Conservation (phyloP, 306 rosid species). For the Castanea mollissima region DNA sequence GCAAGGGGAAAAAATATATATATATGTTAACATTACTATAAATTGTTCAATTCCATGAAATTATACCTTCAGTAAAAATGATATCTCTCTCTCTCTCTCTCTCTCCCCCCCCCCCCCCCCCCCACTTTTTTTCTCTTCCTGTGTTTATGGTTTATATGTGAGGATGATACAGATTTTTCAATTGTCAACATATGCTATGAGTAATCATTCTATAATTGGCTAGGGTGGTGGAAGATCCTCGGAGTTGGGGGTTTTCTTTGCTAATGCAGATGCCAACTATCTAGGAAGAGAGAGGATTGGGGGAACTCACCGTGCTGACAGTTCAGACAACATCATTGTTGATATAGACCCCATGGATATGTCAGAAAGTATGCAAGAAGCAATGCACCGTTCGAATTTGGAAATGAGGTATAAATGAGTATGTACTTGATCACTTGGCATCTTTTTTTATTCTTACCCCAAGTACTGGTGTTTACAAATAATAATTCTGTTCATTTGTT, state of each 20-base stretch:
- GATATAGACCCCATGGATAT: slow-evolving; percentile 91
- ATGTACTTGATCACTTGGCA: slow-evolving; percentile 25
- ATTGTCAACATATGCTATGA: not conserved
- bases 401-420: slow-evolving; percentile 80
- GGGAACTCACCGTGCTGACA: slow-evolving; percentile 44
- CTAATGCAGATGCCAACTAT: slow-evolving; percentile 79
- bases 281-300: slow-evolving; percentile 57
- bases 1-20: no score
- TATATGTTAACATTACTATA: not conserved
- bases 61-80: no score
- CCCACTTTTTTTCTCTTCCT: no score
- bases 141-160: no score
- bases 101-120: no score
- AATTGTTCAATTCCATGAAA: not conserved
- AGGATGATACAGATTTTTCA: not conserved
- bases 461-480: not conserved
- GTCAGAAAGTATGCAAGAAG: slow-evolving; percentile 99
- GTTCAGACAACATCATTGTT: slow-evolving; percentile 37
- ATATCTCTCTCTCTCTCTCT: no score
- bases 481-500: not conserved
- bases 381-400: slow-evolving; percentile 95
- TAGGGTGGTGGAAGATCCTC: slow-evolving; percentile 82
- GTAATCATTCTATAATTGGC: slow-evolving; percentile 34
- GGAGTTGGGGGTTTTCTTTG: slow-evolving; percentile 80
- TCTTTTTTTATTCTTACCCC: slow-evolving; percentile 4